These are phyloP conservation scores for Mallotus japonicus DNA, from an alignment of 441 rosid genomes.

Conservation along the genomic window DNA sequence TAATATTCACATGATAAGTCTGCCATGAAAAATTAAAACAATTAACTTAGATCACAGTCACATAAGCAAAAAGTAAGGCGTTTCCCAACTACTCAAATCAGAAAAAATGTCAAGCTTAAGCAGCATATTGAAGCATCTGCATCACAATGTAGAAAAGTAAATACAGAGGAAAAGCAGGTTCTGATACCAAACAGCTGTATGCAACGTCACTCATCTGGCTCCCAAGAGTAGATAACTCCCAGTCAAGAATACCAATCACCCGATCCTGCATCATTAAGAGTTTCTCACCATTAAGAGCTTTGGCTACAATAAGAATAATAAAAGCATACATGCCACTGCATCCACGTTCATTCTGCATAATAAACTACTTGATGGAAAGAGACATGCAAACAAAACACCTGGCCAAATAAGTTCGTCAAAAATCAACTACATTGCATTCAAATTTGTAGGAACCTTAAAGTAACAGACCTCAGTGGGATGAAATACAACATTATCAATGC, in stretches of 20 bases:
- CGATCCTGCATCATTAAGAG: conserved; percentile 59
- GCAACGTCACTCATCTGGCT: conserved; percentile 98
- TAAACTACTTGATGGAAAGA: neutral
- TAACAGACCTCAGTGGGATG: conserved; percentile 80
- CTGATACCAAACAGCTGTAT: conserved; percentile 71
- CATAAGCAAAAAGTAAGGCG: neutral
- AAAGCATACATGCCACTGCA: conserved; percentile 6
- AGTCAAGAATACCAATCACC: conserved; percentile 88
- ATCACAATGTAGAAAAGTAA: neutral
- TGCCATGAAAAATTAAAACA: conserved; percentile 38
- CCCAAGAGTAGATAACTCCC: conserved; percentile 97
- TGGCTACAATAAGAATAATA: conserved; percentile 9
- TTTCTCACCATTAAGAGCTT: conserved; percentile 5
- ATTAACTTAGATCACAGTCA: conserved; percentile 18
- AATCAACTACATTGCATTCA: conserved; percentile 2
- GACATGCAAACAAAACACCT: neutral
- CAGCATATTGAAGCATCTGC: conserved; percentile 9
- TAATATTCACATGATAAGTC: conserved; percentile 52
- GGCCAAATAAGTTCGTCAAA: conserved; percentile 3
- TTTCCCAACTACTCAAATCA: neutral
- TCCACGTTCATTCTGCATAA: neutral
- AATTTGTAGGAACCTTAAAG: neutral
- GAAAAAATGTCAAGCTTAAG: neutral
- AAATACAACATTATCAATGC: conserved; percentile 85
- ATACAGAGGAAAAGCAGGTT: conserved; percentile 11